A percentile compares a stretch with the other conserved stretches of the same genome.
Conservation (phyloP, 192 early-diverging fungal species). For the Coemansia sp. region DNA sequence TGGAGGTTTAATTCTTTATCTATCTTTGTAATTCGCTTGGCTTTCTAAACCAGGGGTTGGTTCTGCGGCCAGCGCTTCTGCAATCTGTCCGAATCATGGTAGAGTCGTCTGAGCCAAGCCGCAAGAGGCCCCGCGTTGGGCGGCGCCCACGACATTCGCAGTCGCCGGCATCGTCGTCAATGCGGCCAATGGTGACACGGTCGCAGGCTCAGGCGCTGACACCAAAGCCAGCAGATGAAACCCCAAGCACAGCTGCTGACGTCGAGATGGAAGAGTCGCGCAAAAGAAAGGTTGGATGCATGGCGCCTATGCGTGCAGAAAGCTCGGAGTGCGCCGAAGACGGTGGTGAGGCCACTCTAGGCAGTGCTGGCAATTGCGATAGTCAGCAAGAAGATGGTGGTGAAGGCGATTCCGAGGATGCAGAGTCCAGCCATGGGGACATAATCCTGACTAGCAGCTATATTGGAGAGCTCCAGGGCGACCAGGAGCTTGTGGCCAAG, state of each 20-base stretch:
- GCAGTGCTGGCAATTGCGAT: neutral
- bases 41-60: no score
- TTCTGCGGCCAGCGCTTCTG: neutral
- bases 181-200: slow-evolving; percentile 39
- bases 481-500: slow-evolving; percentile 32
- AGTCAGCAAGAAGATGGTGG: neutral
- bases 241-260: neutral
- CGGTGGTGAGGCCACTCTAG: neutral
- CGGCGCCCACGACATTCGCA: slow-evolving; percentile 17
- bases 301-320: neutral
- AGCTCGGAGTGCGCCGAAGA: neutral
- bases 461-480: slow-evolving; percentile 21
- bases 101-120: slow-evolving; percentile 29
- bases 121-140: slow-evolving; percentile 42
- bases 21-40: no score
- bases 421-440: neutral
- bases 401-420: neutral
- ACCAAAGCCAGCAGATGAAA: slow-evolving; percentile 11
- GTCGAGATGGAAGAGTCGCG: neutral
- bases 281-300: neutral
- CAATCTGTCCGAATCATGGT: slow-evolving; percentile 19
- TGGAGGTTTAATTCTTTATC: no score
- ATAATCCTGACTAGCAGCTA: slow-evolving; percentile 26
- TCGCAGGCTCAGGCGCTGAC: slow-evolving; percentile 29
- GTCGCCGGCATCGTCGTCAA: slow-evolving; percentile 14